Conservation (phyloP, 441 rosid species). For the Jatropha podagrica region DNA sequence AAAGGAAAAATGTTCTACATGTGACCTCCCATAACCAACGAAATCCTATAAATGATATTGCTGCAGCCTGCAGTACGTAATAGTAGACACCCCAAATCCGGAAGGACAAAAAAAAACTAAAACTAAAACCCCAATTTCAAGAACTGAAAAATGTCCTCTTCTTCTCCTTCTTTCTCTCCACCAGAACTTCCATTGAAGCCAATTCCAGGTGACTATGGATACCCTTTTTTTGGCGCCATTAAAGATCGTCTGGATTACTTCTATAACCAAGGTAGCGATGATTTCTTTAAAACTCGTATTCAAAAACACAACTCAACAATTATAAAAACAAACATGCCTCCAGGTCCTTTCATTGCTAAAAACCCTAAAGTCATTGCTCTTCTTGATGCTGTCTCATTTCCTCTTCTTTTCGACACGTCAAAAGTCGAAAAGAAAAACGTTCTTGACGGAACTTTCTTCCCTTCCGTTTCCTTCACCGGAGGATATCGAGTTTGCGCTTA, state of each 20-base stretch:
- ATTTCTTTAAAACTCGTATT: constrained; percentile 54
- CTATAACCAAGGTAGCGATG: constrained; percentile 58
- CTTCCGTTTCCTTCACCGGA: constrained; percentile 44
- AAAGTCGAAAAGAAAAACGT: constrained; percentile 49
- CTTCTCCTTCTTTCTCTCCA: constrained; percentile 11
- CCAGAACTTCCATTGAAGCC: constrained; percentile 46
- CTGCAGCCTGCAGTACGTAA: too few species aligned
- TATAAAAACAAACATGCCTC: constrained; percentile 69
- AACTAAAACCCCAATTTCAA: not conserved
- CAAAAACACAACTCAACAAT: constrained; percentile 62
- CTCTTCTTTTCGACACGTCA: constrained; percentile 47
- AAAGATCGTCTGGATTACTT: constrained; percentile 70
- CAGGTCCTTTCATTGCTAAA: constrained; percentile 63
- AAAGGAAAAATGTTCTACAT: too few species aligned
- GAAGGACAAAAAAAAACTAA: too few species aligned
- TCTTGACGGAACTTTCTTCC: constrained; percentile 48
- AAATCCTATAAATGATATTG: too few species aligned
- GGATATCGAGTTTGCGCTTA: constrained; percentile 45
- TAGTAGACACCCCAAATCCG: too few species aligned
- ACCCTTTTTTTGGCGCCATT: constrained; percentile 57
- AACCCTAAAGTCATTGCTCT: constrained; percentile 38
- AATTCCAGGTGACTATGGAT: constrained; percentile 68
- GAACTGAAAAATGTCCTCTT: constrained; percentile 21
- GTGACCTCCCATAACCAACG: too few species aligned
- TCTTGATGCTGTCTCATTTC: constrained; percentile 48